Evolutionary conservation across 108 stramenopile genomes (phyloP), one percentile per base, ranked within the genome.

Genomic region (Cyclotella distinguenda): DNA sequence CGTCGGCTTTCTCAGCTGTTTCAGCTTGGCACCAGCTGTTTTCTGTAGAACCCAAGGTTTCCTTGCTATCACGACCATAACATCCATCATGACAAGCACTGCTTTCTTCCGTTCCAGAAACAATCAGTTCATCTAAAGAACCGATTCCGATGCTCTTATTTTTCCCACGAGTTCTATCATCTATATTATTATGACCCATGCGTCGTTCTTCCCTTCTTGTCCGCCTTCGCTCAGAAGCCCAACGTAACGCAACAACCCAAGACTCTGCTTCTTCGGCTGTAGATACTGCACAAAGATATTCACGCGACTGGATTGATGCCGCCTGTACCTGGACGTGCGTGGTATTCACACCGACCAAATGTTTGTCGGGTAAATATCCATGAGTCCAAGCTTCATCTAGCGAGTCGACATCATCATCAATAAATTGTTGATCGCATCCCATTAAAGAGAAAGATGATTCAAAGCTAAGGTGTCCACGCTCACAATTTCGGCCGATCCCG

Each of bases 191-290:
- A 56, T 12, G 16, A 21, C 28, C 40, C 33, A 50, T 70, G 19
- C 39, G 50, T 52, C 32, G 30, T 5, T 60, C 35, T 16, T 51
- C 58, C 5, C 15, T 57, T 43, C 35, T 39, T 30, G 70, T 74
- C 15, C 72, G 66, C 43, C 74, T 62, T 9, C 65, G 54, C 39
- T 76, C 74, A 8, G 84, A 79, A 4, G 91, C 87, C 91, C 91
- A 93, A 47, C 85, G 79, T 62, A 94, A 65, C 32, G 87, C 92
- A 12, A 84, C 82, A 16, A 94, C 88, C 92, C 92, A 94, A 15
- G 72, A 78, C 44, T 89, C 86, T 21, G 88, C 88, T 59, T 89
- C 92, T 68, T 82, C 84, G 19, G 84, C 57, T 10, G 86, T 86
- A 19, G 70, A 61, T n/a, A 94, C 92, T 8, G 84, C 82, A 82